phyloP scores from a whole-genome alignment of 768 basidiomycete genomes.

The Lentinus tigrinus region DNA sequence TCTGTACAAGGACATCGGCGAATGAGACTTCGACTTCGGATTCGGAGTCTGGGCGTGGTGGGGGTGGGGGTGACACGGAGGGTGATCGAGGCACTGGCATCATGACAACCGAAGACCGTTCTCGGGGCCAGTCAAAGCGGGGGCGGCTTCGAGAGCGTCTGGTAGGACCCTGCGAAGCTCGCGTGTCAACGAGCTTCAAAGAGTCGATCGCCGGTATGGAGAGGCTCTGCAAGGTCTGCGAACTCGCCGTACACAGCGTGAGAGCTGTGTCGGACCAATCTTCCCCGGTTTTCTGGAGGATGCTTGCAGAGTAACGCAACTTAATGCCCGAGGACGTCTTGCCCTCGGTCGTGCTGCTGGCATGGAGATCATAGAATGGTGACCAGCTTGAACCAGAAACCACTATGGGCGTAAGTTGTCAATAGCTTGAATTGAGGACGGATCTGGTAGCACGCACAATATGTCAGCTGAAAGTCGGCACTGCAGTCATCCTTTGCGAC shows the following conservation, averaged over 20 bases:
- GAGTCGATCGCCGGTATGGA: constrained; percentile 12
- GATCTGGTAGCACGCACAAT: constrained; percentile 34
- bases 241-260: constrained; percentile 50
- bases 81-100: too few relatives aligned
- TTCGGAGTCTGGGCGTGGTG: too few relatives aligned
- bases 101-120: background rate
- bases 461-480: constrained; percentile 48
- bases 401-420: constrained; percentile 32
- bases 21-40: too few relatives aligned
- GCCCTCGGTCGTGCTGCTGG: constrained; percentile 33
- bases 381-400: constrained; percentile 52
- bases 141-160: too few relatives aligned
- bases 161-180: background rate
- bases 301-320: constrained; percentile 50
- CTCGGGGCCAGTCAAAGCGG: background rate
- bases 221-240: constrained; percentile 31
- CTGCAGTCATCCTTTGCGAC: background rate
- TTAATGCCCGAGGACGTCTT: background rate
- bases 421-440: background rate
- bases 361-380: constrained; percentile 60
- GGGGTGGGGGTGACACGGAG: too few relatives aligned
- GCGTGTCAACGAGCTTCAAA: background rate
- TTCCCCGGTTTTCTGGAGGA: constrained; percentile 58
- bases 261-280: constrained; percentile 54
- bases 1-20: too few relatives aligned